Evolutionary conservation across 1,284 basidiomycete genomes (phyloP).

Genomic region (Fomitopsis betulina): DNA sequence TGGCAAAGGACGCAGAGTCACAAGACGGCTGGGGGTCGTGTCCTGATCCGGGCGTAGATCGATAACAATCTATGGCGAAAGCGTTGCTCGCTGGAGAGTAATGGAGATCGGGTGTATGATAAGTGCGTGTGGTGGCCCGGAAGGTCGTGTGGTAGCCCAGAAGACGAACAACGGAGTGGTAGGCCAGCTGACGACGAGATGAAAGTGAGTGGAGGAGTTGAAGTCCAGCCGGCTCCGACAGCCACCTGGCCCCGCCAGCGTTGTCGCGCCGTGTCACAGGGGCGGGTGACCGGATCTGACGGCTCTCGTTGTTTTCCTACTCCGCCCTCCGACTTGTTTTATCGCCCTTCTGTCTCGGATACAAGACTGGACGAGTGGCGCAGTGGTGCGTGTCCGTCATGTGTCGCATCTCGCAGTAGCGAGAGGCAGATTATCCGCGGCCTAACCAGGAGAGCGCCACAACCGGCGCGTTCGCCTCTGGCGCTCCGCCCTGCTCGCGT

Average conservation of each 20-base stretch:
- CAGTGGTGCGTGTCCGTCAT: not conserved
- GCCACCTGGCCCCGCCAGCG: not conserved
- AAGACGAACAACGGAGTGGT: not conserved
- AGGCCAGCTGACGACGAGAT: not conserved
- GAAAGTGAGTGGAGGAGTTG: not conserved
- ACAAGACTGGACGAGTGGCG: not conserved
- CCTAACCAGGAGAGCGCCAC: not conserved
- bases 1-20: conserved; percentile 18
- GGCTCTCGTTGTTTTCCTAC: not conserved
- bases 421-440: too few relatives aligned
- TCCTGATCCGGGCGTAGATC: conserved; percentile 26
- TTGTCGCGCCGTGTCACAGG: conserved; percentile 4
- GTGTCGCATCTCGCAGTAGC: too few relatives aligned
- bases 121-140: conserved; percentile 8
- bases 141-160: conserved; percentile 7
- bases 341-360: not conserved
- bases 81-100: conserved; percentile 5
- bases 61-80: conserved; percentile 22
- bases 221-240: not conserved
- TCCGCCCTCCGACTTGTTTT: not conserved
- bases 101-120: conserved; percentile 16
- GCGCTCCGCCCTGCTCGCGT: not conserved
- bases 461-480: not conserved
- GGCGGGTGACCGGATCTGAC: not conserved
- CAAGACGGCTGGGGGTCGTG: conserved; percentile 17